Percentiles rank a stretch among this genome's conserved stretches.
These are phyloP conservation scores for Penicillium silybi DNA, from an alignment of 495 filamentous ascomycete genomes.

Conservation along the genomic window DNA sequence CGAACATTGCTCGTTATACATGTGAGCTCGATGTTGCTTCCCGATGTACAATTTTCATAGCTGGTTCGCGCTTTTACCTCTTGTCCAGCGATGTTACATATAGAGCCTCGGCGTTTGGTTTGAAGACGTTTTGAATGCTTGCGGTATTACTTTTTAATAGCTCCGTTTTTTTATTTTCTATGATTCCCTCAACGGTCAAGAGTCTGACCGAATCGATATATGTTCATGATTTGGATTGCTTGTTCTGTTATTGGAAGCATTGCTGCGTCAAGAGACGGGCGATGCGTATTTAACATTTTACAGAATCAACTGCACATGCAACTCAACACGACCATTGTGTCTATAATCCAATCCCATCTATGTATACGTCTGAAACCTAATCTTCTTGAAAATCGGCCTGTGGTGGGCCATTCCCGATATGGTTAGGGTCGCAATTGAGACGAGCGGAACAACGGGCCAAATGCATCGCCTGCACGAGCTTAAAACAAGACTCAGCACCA, in stretches of 20 bases:
- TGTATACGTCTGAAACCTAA: neutral
- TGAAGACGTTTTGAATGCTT: neutral
- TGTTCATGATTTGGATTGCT: neutral
- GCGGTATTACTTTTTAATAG: slow-evolving; percentile 7
- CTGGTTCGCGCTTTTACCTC: neutral
- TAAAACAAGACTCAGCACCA: neutral
- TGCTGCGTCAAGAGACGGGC: neutral
- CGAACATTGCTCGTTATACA: neutral
- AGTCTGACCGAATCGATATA: neutral
- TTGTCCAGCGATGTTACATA: neutral
- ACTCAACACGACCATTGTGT: neutral
- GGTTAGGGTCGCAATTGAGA: slow-evolving; percentile 2
- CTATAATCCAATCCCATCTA: neutral
- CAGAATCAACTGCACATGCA: neutral
- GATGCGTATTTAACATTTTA: neutral
- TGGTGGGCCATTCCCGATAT: neutral
- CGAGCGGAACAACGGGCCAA: neutral
- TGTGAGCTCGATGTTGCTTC: neutral
- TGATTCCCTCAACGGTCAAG: slow-evolving; percentile 6
- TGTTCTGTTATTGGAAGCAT: neutral
- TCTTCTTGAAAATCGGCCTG: neutral
- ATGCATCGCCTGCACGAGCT: neutral
- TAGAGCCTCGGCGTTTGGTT: slow-evolving; percentile 8
- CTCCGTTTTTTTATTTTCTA: neutral
- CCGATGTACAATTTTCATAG: slow-evolving; percentile 11